Percentiles rank a stretch among this genome's conserved stretches.
These are phyloP conservation scores for Arthroderma uncinatum DNA, from an alignment of 2,329 filamentous ascomycete genomes.

Conservation along the genomic window DNA sequence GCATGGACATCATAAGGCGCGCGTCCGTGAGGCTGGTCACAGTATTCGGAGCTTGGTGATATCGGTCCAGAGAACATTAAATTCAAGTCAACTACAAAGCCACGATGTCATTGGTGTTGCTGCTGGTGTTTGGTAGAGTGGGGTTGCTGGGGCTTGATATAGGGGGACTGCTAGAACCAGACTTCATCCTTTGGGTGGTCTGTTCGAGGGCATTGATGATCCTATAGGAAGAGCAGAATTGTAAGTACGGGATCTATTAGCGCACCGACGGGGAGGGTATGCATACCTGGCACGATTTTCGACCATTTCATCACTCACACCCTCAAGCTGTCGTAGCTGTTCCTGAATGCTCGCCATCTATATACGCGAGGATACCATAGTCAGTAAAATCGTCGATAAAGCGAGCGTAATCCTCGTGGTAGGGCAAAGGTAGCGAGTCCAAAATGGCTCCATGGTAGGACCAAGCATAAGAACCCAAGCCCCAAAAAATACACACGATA, in stretches of 20 bases:
- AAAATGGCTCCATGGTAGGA: constrained; percentile 9
- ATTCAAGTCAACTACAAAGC: background rate
- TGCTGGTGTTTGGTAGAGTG: background rate
- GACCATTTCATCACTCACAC: constrained; percentile 35
- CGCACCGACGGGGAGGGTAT: background rate
- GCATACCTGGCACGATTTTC: constrained; percentile 34
- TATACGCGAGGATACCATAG: constrained; percentile 21
- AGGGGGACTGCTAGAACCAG: background rate
- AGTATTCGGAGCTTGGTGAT: background rate
- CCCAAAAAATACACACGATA: constrained; percentile 12
- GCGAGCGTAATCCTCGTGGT: constrained; percentile 12
- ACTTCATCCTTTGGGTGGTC: background rate
- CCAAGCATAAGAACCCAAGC: constrained; percentile 13
- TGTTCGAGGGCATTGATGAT: constrained; percentile 9
- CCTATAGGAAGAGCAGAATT: constrained; percentile 4
- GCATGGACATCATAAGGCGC: background rate
- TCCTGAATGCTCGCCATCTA: constrained; percentile 40
- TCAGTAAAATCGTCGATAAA: constrained; percentile 1
- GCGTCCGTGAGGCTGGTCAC: background rate
- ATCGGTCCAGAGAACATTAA: background rate
- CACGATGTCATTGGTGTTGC: background rate
- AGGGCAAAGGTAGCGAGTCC: constrained; percentile 14
- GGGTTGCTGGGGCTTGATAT: background rate
- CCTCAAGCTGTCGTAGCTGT: constrained; percentile 37
- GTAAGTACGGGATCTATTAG: background rate